These are phyloP conservation scores for Colletotrichum tropicale DNA, from an alignment of 2,329 filamentous ascomycete species.

Conservation along the genomic window DNA sequence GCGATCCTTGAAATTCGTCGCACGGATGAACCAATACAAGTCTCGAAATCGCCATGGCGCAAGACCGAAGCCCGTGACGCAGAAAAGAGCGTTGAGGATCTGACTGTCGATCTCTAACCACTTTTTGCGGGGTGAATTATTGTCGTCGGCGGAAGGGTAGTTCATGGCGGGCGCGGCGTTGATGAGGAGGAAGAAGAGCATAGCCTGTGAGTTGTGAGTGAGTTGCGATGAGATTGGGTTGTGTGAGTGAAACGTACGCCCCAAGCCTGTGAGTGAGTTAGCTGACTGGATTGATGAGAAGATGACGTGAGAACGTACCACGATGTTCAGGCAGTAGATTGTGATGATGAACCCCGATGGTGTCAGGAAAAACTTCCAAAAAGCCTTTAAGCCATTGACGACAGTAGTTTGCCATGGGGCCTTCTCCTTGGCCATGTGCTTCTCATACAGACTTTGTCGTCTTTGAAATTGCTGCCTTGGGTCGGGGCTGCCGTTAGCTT, in stretches of 20 bases:
- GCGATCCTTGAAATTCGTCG: slow-evolving; percentile 20
- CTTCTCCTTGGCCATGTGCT: slow-evolving; percentile 24
- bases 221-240: not conserved
- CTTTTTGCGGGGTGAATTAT: slow-evolving; percentile 22
- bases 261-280: slow-evolving; percentile 22
- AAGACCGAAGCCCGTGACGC: slow-evolving; percentile 83
- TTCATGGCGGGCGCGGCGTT: slow-evolving; percentile 27
- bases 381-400: slow-evolving; percentile 27
- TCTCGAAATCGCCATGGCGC: slow-evolving; percentile 67
- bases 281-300: not conserved
- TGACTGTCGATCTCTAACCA: slow-evolving; percentile 21
- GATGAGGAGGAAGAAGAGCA: slow-evolving; percentile 32
- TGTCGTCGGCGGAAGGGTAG: slow-evolving; percentile 19
- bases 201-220: slow-evolving; percentile 22
- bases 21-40: slow-evolving; percentile 22
- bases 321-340: slow-evolving; percentile 32
- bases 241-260: slow-evolving; percentile 24
- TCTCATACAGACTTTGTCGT: slow-evolving; percentile 24
- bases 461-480: slow-evolving; percentile 9
- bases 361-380: slow-evolving; percentile 32
- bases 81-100: slow-evolving; percentile 74
- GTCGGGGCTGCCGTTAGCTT: not conserved
- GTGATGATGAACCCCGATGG: slow-evolving; percentile 31
- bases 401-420: slow-evolving; percentile 28
- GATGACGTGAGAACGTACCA: slow-evolving; percentile 20